Percentiles rank a stretch among this genome's conserved stretches.
Evolutionary conservation across 129 eudicot genomes (phyloP).

Genomic region (Helianthus annuus): DNA sequence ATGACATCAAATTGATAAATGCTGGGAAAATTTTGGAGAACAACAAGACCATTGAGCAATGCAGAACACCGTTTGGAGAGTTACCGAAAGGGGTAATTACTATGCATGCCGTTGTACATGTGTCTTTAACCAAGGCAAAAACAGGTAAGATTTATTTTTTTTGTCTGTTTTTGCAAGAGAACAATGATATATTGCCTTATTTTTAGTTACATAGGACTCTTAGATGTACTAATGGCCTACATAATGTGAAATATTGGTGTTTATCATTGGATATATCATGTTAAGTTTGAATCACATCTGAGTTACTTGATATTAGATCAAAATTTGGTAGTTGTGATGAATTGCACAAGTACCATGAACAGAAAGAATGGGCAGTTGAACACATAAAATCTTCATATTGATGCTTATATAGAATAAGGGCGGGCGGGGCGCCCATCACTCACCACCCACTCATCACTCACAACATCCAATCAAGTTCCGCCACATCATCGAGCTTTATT

Average conservation of each 20-base stretch:
- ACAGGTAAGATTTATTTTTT: slow-evolving; percentile 50
- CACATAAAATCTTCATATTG: not conserved
- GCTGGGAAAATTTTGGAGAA: slow-evolving; percentile 92
- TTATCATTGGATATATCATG: not conserved
- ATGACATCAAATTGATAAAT: slow-evolving; percentile 77
- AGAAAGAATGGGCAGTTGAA: not conserved
- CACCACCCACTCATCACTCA: too few relatives aligned
- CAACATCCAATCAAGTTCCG: too few relatives aligned
- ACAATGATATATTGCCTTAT: not conserved
- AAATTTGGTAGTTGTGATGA: not conserved
- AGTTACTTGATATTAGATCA: not conserved
- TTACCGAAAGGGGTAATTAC: slow-evolving; percentile 83
- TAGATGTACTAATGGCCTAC: slow-evolving; percentile 1
- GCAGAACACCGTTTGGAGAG: slow-evolving; percentile 81
- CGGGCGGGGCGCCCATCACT: too few relatives aligned
- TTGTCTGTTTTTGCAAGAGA: not conserved
- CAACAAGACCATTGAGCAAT: slow-evolving; percentile 78
- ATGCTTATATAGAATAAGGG: not conserved
- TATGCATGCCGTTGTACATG: slow-evolving; percentile 97
- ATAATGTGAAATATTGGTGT: not conserved
- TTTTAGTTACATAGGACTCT: slow-evolving; percentile 1
- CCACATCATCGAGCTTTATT: too few relatives aligned
- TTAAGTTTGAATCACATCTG: slow-evolving; percentile 9
- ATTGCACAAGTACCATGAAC: not conserved
- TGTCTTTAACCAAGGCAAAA: slow-evolving; percentile 78